Evolutionary conservation across 1,284 basidiomycete genomes (phyloP), one percentile per base, ranked within the genome.

Genomic region (Pascua sp.): DNA sequence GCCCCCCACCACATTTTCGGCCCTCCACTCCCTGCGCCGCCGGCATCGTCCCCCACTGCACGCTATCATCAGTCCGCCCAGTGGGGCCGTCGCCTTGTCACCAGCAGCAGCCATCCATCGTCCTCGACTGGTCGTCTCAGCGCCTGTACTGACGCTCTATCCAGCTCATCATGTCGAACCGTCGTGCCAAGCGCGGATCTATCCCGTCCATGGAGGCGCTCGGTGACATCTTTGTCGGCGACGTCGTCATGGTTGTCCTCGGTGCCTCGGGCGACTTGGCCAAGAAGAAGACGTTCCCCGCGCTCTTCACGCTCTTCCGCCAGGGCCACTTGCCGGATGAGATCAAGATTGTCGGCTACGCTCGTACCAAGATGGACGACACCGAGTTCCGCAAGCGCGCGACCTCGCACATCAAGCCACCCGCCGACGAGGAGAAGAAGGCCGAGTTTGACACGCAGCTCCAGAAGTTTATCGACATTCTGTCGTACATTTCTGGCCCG

Each of bases 231-330:
- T 84, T 94, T 79, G 88, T 82, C 76, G 86, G 89, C 66, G 91
- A 94, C 81, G 93, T 91, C 32, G 76, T 90, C 80, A 86, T 96
- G 79, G 80, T 95, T 73, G 95, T 98, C 56, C 85, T 96, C 60
- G 96, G 96, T 60, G 95, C 95, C 18, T 96, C 91, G 58, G 95
- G 95, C 52, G 95, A 98, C 82, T 83, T 98, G 51, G 96, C 95
- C 60, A 97, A 97, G 88, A 98, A 98, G 83, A 98, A 98, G 92
- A 97, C 94, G 11, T 90, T 93, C 78, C 93, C 93, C 15, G 93
- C 93, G 42, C 82, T 97, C 61, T 96, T 95, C 76, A 87, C 86
- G 59, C 86, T 97, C 65, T 95, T 84, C 82, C 82, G 82, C 66
- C 85, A 86, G 67, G 85, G 84, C 48, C 87, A 87, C 80, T 84